Base-by-base conservation (phyloP, 2,329 filamentous ascomycete genomes). In the Aspergillus hortae region DNA sequence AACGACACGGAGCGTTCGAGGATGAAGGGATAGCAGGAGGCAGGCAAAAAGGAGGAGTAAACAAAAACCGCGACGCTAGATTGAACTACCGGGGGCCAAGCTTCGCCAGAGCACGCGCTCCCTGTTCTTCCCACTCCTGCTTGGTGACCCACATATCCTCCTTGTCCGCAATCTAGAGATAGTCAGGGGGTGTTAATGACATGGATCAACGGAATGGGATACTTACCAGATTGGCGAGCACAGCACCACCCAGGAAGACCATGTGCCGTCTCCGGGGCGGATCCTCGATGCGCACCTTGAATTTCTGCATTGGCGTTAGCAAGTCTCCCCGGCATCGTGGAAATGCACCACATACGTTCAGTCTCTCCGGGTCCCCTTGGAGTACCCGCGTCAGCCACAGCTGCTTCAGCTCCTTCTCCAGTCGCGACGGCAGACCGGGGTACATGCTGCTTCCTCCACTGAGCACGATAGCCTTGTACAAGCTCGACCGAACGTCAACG, bases 361-460 rank as follows among this genome's bases (percentile, higher is more conserved):
- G 74, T 61, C 94, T 84, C 76, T 97, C 92, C 1, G 94, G 92
- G 74, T 99, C 91, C 53, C 92, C 92, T 53, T 87, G 83, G 62
- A 99, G 78, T 41, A 96, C 91, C 60, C 88, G 87, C 49, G 92
- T 96, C 59, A 99, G 83, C 94, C 94, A 99, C 64, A 99, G 78
- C 78, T 99, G 94, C 81, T 99, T 99, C 64, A 99, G 78, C 75
- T 99, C 94, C 82, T 99, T 99, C 77, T 99, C 94, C 74, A 99
- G 77, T 58, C 94, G 84, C 55, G 90, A 96, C 4, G 94, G 94
- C 60, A 99, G 80, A 54, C 94, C 94, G 0, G 94, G 94, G 74
- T 99, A 99, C 94, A 99, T 99, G 85, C 90, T 95, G 80, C 89
- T 95, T 61, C 94, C 94, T 60, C 94, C 94, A 40, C 91, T 96